These are phyloP conservation scores for Neophaeococcomyces aloes DNA, from an alignment of 2,329 filamentous ascomycete genomes.

Conservation along the genomic window DNA sequence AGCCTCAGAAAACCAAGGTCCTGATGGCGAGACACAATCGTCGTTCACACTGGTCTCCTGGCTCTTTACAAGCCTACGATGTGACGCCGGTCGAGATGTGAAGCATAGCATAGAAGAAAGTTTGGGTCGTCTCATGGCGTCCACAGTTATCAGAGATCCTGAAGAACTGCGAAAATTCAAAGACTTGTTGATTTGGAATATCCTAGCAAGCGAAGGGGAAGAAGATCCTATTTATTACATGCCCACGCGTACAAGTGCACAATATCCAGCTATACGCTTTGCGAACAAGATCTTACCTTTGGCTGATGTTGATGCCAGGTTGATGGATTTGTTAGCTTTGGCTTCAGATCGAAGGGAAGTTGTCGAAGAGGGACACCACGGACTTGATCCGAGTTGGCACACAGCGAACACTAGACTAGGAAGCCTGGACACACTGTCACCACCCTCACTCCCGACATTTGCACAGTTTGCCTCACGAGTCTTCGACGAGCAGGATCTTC, in stretches of 20 bases:
- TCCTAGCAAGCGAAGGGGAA: slow-evolving; percentile 41
- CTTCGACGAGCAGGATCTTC: slow-evolving; percentile 27
- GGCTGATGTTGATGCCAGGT: slow-evolving; percentile 65
- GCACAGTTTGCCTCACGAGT: slow-evolving; percentile 35
- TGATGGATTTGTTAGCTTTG: slow-evolving; percentile 78
- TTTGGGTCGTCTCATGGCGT: slow-evolving; percentile 63
- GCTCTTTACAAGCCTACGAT: slow-evolving; percentile 72
- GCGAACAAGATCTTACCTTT: slow-evolving; percentile 81
- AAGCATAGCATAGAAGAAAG: slow-evolving; percentile 84
- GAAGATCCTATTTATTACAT: slow-evolving; percentile 30
- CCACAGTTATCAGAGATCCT: slow-evolving; percentile 38
- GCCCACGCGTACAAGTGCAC: slow-evolving; percentile 57
- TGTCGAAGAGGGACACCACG: slow-evolving; percentile 78
- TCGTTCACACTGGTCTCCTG: slow-evolving; percentile 53
- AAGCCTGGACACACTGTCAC: slow-evolving; percentile 23
- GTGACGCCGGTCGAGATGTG: slow-evolving; percentile 63
- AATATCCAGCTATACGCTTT: slow-evolving; percentile 76
- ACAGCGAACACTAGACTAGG: slow-evolving; percentile 43
- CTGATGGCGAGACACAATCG: neutral
- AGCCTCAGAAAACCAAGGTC: slow-evolving; percentile 32
- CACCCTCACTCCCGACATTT: slow-evolving; percentile 34
- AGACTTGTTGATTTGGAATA: slow-evolving; percentile 57
- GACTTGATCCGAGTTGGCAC: slow-evolving; percentile 70
- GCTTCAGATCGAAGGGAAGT: slow-evolving; percentile 69
- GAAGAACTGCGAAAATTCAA: slow-evolving; percentile 36